phyloP scores from a whole-genome alignment of 768 basidiomycete genomes.

The Termitomyces sp. region DNA sequence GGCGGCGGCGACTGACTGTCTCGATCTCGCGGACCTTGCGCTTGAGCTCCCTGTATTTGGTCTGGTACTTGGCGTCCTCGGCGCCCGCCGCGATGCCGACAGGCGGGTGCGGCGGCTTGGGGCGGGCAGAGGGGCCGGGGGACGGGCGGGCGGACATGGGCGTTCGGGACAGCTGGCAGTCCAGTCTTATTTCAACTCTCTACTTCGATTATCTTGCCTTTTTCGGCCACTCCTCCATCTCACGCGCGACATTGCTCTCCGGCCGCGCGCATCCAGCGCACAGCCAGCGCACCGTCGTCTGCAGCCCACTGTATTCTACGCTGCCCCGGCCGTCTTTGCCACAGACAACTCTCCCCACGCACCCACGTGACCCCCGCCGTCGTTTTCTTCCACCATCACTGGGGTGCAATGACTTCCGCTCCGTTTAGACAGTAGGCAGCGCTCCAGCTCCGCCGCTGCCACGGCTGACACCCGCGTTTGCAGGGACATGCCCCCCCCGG shows the following conservation, averaged over 20 bases:
- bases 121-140: constrained; percentile 39
- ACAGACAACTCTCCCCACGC: neutral
- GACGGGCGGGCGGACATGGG: constrained; percentile 67
- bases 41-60: constrained; percentile 85
- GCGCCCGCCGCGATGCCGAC: constrained; percentile 72
- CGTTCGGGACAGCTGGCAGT: constrained; percentile 34
- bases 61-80: constrained; percentile 82
- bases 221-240: constrained; percentile 27
- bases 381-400: neutral
- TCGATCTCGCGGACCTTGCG: constrained; percentile 87
- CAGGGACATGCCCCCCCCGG: constrained; percentile 94
- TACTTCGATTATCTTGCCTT: constrained; percentile 32
- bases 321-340: constrained; percentile 2
- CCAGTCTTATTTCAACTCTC: constrained; percentile 21
- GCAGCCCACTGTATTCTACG: too few relatives aligned
- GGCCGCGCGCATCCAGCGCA: too few relatives aligned
- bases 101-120: constrained; percentile 45
- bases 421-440: constrained; percentile 59
- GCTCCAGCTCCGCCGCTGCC: constrained; percentile 22
- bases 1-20: constrained; percentile 41
- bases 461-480: constrained; percentile 12
- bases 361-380: neutral
- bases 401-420: constrained; percentile 40
- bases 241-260: too few relatives aligned
- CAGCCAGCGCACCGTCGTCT: neutral